Conservation (phyloP, 495 filamentous ascomycete genomes). For the Bryoglossum gracile region DNA sequence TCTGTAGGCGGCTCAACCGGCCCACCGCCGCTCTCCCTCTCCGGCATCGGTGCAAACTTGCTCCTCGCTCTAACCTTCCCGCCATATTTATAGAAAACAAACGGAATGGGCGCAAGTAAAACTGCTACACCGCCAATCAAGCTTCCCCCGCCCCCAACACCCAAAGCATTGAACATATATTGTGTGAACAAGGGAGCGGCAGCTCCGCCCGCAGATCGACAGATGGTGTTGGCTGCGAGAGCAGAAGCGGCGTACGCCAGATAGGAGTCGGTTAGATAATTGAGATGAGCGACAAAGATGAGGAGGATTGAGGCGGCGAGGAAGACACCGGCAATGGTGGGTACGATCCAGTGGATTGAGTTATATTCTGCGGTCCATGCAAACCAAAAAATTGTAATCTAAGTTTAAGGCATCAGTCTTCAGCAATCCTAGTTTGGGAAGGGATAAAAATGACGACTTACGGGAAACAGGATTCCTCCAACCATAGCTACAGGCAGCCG, state of each 20-base stretch:
- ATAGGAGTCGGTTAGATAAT: constrained; percentile 75
- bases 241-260: constrained; percentile 62
- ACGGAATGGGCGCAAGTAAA: constrained; percentile 39
- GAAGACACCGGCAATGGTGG: constrained; percentile 18
- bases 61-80: constrained; percentile 35
- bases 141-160: constrained; percentile 42
- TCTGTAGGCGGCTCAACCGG: no score
- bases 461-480: constrained; percentile 46
- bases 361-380: constrained; percentile 14
- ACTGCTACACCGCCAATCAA: constrained; percentile 39
- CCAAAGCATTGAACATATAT: constrained; percentile 48
- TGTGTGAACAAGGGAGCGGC: constrained; percentile 56
- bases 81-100: constrained; percentile 46
- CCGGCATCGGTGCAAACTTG: constrained; percentile 20
- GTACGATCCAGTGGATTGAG: constrained; percentile 20
- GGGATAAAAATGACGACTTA: constrained; percentile 41
- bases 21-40: neutral
- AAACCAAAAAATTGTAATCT: constrained; percentile 14
- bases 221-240: constrained; percentile 53
- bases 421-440: neutral
- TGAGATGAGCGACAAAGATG: constrained; percentile 61
- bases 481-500: constrained; percentile 48
- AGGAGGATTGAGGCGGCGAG: constrained; percentile 33
- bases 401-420: neutral
- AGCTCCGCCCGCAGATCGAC: constrained; percentile 53